Conservation (phyloP, 148 eudicot genomes). For the Fagopyrum homotropicum region DNA sequence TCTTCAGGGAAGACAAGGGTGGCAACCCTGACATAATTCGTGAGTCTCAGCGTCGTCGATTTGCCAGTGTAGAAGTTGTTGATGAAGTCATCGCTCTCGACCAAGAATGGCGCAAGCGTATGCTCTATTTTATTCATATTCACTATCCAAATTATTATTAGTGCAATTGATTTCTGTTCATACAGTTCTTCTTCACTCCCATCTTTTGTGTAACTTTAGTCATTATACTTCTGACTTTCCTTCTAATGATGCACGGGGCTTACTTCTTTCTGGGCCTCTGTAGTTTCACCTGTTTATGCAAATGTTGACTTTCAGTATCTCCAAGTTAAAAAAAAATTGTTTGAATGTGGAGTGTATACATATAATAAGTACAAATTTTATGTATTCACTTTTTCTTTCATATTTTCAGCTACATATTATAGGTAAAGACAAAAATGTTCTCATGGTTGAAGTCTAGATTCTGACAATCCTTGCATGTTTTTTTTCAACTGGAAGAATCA, state of each 20-base stretch:
- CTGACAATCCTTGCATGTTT: not conserved
- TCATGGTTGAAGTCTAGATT: not conserved
- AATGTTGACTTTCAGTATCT: not conserved
- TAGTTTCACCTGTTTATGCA: not conserved
- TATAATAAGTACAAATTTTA: not conserved
- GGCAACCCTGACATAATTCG: conserved; percentile 67
- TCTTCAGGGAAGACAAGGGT: conserved; percentile 77
- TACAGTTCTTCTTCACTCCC: not conserved
- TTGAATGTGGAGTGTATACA: not conserved
- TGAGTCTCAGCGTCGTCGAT: conserved; percentile 79
- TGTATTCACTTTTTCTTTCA: not conserved
- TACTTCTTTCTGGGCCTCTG: not conserved
- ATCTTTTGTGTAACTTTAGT: not conserved
- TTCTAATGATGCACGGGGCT: not conserved
- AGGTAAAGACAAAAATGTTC: not conserved
- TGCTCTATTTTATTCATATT: not conserved
- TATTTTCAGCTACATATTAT: not conserved
- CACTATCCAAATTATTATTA: not conserved
- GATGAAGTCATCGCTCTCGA: conserved; percentile 67
- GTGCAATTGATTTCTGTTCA: not conserved
- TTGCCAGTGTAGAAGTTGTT: conserved; percentile 54
- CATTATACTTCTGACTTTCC: not conserved
- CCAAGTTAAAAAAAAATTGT: not conserved
- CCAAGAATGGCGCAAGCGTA: conserved; percentile 66
- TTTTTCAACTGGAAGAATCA: not conserved